Evolutionary conservation across 495 filamentous ascomycete species (phyloP).

Genomic region (Podospora conica): DNA sequence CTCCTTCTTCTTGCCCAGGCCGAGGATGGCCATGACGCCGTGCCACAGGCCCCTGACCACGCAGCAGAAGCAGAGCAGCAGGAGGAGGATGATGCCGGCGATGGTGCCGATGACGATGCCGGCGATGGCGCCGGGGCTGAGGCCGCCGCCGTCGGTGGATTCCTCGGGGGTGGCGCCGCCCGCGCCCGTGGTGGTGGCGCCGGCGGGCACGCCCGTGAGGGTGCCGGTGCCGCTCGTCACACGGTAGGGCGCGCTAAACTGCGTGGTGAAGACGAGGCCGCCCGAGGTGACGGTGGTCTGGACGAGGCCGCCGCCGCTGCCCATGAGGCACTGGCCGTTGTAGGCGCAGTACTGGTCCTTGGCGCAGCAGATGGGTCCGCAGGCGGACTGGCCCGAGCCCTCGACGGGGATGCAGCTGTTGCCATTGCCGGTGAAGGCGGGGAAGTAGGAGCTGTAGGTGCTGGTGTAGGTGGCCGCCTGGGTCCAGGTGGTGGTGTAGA

Average conservation of each 20-base stretch:
- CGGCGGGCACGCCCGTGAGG: constrained; percentile 29
- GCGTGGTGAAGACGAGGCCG: constrained; percentile 33
- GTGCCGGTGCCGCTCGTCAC: constrained; percentile 57
- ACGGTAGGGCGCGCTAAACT: constrained; percentile 56
- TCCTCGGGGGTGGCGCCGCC: constrained; percentile 25
- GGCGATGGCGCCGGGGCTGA: constrained; percentile 85
- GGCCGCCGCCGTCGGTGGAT: constrained; percentile 32
- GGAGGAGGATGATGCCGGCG: constrained; percentile 63
- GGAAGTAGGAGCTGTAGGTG: constrained; percentile 49
- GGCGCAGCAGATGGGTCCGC: constrained; percentile 71
- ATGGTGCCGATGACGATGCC: constrained; percentile 88
- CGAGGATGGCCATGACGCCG: constrained; percentile 59
- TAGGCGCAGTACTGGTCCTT: constrained; percentile 60
- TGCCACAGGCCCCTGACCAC: constrained; percentile 62
- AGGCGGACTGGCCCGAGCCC: constrained; percentile 56
- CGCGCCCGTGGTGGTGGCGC: constrained; percentile 40
- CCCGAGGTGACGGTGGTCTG: constrained; percentile 36
- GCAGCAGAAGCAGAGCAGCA: constrained; percentile 69
- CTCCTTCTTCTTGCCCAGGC: constrained; percentile 48
- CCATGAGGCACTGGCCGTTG: constrained; percentile 39
- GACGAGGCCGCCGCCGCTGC: constrained; percentile 27
- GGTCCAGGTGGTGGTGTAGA: constrained; percentile 73
- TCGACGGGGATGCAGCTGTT: constrained; percentile 48
- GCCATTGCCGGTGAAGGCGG: constrained; percentile 35
- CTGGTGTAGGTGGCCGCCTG: constrained; percentile 59